These are phyloP conservation scores for Anacardium occidentale DNA, from an alignment of 345 rosid genomes.

Conservation along the genomic window DNA sequence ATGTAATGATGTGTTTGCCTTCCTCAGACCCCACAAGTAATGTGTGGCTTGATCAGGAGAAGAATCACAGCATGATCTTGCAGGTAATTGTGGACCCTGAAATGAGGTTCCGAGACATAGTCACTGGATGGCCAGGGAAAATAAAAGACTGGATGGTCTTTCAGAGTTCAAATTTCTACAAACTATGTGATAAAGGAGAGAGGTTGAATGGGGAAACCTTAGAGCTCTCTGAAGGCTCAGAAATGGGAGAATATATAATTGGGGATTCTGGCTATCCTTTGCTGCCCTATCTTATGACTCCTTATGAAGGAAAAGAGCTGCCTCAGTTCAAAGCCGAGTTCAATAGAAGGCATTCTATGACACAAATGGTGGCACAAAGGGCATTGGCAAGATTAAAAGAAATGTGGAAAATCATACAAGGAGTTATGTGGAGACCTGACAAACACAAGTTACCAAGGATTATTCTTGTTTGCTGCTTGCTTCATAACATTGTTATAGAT, in stretches of 20 bases:
- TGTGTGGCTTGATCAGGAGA: conserved; percentile 52
- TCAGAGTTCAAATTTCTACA: conserved; percentile 43
- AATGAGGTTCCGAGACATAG: conserved; percentile 61
- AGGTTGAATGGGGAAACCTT: conserved; percentile 45
- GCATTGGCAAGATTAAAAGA: conserved; percentile 58
- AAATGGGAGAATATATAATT: conserved; percentile 54
- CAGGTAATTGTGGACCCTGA: conserved; percentile 60
- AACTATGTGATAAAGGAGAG: conserved; percentile 47
- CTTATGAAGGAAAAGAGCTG: conserved; percentile 46
- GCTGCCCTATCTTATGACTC: conserved; percentile 55
- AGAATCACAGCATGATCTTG: conserved; percentile 61
- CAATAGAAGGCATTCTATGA: conserved; percentile 41
- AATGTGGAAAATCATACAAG: conserved; percentile 55
- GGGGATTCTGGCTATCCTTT: conserved; percentile 61
- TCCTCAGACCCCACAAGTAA: conserved; percentile 46
- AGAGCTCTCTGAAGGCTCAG: conserved; percentile 40
- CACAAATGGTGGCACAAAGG: conserved; percentile 44
- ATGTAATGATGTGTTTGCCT: conserved; percentile 49
- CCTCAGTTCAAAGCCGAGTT: conserved; percentile 38
- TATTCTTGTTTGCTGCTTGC: conserved; percentile 65
- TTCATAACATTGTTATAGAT: conserved; percentile 60
- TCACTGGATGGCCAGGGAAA: conserved; percentile 76
- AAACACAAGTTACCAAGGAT: conserved; percentile 57
- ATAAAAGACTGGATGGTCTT: conserved; percentile 44
- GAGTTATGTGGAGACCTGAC: conserved; percentile 74